These are phyloP conservation scores for Phytopythium vexans DNA, from an alignment of 352 stramenopile genomes.

Conservation along the genomic window DNA sequence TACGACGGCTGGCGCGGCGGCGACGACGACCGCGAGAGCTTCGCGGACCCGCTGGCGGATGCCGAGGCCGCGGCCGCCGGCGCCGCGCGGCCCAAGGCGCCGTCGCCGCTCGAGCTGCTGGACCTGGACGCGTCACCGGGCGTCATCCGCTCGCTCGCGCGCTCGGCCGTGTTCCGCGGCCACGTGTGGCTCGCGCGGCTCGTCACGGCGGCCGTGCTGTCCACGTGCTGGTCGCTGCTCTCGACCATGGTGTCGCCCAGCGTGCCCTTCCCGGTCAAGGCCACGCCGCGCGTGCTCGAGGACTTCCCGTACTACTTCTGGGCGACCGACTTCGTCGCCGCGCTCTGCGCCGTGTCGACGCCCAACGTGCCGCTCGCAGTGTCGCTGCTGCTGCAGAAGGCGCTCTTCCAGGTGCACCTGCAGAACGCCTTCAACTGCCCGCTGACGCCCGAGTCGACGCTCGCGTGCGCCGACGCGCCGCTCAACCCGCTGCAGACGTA, in stretches of 20 bases:
- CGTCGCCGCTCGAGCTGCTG: slow-evolving; percentile 16
- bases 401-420: slow-evolving; percentile 32
- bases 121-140: slow-evolving; percentile 15
- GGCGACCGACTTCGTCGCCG: slow-evolving; percentile 25
- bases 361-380: slow-evolving; percentile 23
- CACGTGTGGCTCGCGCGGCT: slow-evolving; percentile 20
- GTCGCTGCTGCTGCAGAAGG: slow-evolving; percentile 34
- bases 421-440: slow-evolving; percentile 43
- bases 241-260: slow-evolving; percentile 16
- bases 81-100: slow-evolving; percentile 9
- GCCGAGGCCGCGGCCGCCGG: slow-evolving; percentile 6
- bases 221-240: slow-evolving; percentile 27
- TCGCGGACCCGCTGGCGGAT: slow-evolving; percentile 22
- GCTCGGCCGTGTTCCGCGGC: slow-evolving; percentile 20
- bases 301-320: slow-evolving; percentile 33
- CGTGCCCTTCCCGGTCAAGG: slow-evolving; percentile 26
- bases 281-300: slow-evolving; percentile 21
- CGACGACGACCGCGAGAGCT: slow-evolving; percentile 32
- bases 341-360: slow-evolving; percentile 26
- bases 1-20: slow-evolving; percentile 14
- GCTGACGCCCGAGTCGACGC: slow-evolving; percentile 6
- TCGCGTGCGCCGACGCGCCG: slow-evolving; percentile 14
- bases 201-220: slow-evolving; percentile 14
- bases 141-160: slow-evolving; percentile 19
- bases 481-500: slow-evolving; percentile 36